Percentiles rank a stretch among this genome's conserved stretches.
phyloP scores from a whole-genome alignment of 192 early-diverging fungal species.

The Coemansia sp. region DNA sequence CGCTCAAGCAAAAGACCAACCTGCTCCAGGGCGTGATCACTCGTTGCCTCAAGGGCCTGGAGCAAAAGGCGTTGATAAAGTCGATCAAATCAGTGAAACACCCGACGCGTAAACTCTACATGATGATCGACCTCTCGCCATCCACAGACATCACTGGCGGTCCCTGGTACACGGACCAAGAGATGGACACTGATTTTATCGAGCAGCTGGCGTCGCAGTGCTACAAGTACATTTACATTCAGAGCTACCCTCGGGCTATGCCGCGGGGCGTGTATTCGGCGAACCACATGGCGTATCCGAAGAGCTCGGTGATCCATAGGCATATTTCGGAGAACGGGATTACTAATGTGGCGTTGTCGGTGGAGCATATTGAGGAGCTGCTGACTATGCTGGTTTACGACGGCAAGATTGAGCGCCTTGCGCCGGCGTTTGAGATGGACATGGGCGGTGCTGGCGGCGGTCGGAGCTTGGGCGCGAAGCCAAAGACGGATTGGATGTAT shows the following conservation, averaged over 20 bases:
- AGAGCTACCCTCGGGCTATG: slow-evolving; percentile 50
- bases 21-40: slow-evolving; percentile 73
- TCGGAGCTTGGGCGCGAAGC: slow-evolving; percentile 54
- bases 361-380: slow-evolving; percentile 71
- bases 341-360: slow-evolving; percentile 67
- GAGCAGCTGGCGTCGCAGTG: slow-evolving; percentile 68
- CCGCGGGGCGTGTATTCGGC: slow-evolving; percentile 61
- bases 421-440: slow-evolving; percentile 50
- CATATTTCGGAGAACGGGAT: slow-evolving; percentile 72
- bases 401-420: slow-evolving; percentile 73
- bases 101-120: slow-evolving; percentile 86
- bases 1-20: slow-evolving; percentile 75
- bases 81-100: slow-evolving; percentile 86
- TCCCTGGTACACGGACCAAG: slow-evolving; percentile 90
- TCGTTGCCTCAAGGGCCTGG: slow-evolving; percentile 74
- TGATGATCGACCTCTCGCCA: slow-evolving; percentile 80
- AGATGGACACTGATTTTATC: slow-evolving; percentile 89
- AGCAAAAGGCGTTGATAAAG: slow-evolving; percentile 81
- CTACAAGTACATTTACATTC: slow-evolving; percentile 69
- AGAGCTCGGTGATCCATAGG: slow-evolving; percentile 64
- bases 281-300: slow-evolving; percentile 66
- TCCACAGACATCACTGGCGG: slow-evolving; percentile 89
- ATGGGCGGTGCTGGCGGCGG: slow-evolving; percentile 61
- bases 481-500: slow-evolving; percentile 65
- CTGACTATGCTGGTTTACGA: slow-evolving; percentile 85